Evolutionary conservation across 306 rosid genomes (phyloP).

Genomic region (Nissolia schottii): DNA sequence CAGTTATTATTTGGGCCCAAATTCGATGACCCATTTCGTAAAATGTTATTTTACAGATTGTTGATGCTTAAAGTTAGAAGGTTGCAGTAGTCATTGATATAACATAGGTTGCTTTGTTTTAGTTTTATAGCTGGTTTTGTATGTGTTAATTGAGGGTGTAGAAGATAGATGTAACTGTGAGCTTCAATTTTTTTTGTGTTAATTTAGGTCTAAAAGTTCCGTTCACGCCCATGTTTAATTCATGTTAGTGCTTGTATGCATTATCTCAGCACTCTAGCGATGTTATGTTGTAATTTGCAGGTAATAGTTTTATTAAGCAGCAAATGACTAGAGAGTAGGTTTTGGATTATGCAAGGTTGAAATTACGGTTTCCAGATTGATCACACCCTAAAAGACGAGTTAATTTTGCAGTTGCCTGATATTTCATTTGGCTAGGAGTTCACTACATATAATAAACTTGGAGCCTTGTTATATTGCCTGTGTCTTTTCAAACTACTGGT

Average conservation of each 20-base stretch:
- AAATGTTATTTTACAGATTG: not conserved
- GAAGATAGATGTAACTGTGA: not conserved
- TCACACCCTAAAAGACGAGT: not conserved
- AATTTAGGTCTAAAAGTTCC: not conserved
- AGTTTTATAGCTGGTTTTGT: not conserved
- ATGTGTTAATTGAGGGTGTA: not conserved
- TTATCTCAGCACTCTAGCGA: not conserved
- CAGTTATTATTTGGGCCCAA: not conserved
- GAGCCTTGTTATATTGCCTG: not conserved
- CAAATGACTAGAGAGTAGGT: not conserved
- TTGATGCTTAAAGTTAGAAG: conserved; percentile 8
- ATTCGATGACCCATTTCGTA: conserved; percentile 1
- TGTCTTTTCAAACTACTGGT: not conserved
- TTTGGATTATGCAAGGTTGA: not conserved
- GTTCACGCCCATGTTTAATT: not conserved
- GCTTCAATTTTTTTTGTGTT: not conserved
- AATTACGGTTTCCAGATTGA: not conserved
- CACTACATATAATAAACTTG: not conserved
- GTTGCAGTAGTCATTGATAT: conserved; percentile 6
- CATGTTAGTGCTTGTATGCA: not conserved
- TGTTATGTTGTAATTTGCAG: not conserved
- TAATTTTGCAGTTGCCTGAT: not conserved
- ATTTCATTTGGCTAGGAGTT: not conserved
- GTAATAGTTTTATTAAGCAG: not conserved
- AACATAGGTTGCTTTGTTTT: not conserved